A percentile compares a stretch with the other conserved stretches of the same genome.
Conservation (phyloP, 2,329 filamentous ascomycete genomes). For the Pseudogymnoascus sp. region DNA sequence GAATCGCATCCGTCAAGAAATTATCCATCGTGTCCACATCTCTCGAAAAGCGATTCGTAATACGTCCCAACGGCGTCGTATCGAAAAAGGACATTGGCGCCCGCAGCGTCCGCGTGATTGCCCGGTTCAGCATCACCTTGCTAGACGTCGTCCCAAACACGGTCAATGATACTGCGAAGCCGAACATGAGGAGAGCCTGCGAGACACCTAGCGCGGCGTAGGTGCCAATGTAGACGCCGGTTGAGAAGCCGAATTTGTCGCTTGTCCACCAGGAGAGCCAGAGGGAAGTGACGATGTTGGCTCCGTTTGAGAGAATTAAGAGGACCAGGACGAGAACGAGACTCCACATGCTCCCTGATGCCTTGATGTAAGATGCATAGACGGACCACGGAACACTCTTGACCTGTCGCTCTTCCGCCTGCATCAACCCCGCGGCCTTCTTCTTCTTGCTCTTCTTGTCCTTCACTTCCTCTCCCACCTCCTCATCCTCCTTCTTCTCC, state of each 20-base stretch:
- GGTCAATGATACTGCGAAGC: slow-evolving; percentile 70
- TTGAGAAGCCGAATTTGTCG: slow-evolving; percentile 59
- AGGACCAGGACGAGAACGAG: slow-evolving; percentile 47
- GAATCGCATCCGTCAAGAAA: slow-evolving; percentile 75
- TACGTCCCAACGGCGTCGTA: slow-evolving; percentile 87
- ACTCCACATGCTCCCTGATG: slow-evolving; percentile 50
- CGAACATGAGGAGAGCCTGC: slow-evolving; percentile 70
- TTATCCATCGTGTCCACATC: slow-evolving; percentile 98
- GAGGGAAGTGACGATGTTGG: slow-evolving; percentile 79
- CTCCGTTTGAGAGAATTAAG: slow-evolving; percentile 58
- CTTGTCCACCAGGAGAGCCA: slow-evolving; percentile 96
- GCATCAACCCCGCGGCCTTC: slow-evolving; percentile 60
- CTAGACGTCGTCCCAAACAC: slow-evolving; percentile 74
- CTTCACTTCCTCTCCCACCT: slow-evolving; percentile 36
- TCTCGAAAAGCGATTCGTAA: slow-evolving; percentile 92
- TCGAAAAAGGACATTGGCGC: slow-evolving; percentile 91
- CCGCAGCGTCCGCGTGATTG: slow-evolving; percentile 67
- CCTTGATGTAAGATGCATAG: slow-evolving; percentile 56
- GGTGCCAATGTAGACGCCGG: slow-evolving; percentile 63
- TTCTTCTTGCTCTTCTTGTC: slow-evolving; percentile 45
- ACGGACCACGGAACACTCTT: slow-evolving; percentile 56
- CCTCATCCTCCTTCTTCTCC: slow-evolving; percentile 40
- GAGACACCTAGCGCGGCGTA: slow-evolving; percentile 62
- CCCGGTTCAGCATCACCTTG: slow-evolving; percentile 70
- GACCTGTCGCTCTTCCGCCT: slow-evolving; percentile 55